These are phyloP conservation scores for Zasmidium cellare DNA, from an alignment of 2,329 filamentous ascomycete genomes.

Conservation along the genomic window DNA sequence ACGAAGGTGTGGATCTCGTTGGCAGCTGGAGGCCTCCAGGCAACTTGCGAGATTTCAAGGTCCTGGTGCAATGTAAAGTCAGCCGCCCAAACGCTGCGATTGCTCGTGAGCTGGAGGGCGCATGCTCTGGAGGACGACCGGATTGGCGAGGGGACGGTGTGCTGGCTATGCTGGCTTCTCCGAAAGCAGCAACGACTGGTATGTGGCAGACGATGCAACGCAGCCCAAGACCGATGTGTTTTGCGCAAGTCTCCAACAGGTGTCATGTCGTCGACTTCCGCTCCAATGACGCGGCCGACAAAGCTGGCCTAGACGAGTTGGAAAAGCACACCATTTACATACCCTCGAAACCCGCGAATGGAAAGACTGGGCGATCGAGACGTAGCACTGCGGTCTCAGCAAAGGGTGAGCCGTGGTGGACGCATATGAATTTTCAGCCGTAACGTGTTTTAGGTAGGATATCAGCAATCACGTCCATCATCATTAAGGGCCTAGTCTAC, in stretches of 20 bases:
- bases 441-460: no score
- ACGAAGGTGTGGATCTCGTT: constrained; percentile 73
- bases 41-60: constrained; percentile 31
- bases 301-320: constrained; percentile 59
- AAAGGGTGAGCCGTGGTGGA: no score
- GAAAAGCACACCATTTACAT: background rate
- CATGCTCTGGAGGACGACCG: constrained; percentile 70
- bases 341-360: background rate
- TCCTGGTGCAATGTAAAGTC: constrained; percentile 69
- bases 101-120: constrained; percentile 76
- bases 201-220: constrained; percentile 70
- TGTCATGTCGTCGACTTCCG: constrained; percentile 67
- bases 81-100: constrained; percentile 56
- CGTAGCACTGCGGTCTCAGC: background rate
- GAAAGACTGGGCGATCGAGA: background rate
- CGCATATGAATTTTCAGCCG: no score
- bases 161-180: constrained; percentile 70
- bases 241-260: constrained; percentile 59
- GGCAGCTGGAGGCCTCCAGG: constrained; percentile 66
- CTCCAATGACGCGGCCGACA: constrained; percentile 68
- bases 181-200: constrained; percentile 72
- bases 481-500: no score
- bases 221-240: constrained; percentile 71
- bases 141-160: constrained; percentile 68
- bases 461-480: no score